Base-by-base conservation (phyloP, 768 basidiomycete species). In the Hericium rajendrae region DNA sequence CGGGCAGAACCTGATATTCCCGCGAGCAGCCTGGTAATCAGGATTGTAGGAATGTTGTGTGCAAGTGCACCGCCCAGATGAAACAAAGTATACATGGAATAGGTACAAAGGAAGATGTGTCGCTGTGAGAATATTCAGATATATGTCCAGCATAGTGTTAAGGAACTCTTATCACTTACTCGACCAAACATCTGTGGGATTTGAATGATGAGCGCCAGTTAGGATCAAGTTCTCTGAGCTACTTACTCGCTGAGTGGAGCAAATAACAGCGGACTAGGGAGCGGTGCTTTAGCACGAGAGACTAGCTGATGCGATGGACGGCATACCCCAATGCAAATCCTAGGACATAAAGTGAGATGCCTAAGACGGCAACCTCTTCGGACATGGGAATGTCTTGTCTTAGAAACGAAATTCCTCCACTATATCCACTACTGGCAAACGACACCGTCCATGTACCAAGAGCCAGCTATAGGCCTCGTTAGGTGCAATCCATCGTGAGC, bases 301-400 rank as follows among this genome's bases (percentile, higher is more conserved):
- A 38, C 28, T 6, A 6, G 3, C 26, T 20, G 28, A 8, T n/a
- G 6, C 5, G n/a, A 56, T 12, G n/a, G 28, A 46, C 9, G 24
- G 38, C n/a, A 16, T 16, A 26, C 16, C 82, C 82, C 22, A 83
- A 61, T 4, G 78, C 82, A 63, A 86, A 83, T 1, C 83, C 83
- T 32, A 86, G 67, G 38, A 86, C 81, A 64, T 83, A 85, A 15
- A 84, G 68, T 4, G 83, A 81, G 20, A 85, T 73, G 15, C 83
- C 83, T 6, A 83, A 71, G 46, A 81, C 79, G 3, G 81, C 78
- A 56, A 82, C 69, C 56, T 77, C 74, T 56, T 76, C 72, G 4
- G 78, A 78, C 53, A 81, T 73, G 48, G 74, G 69, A 38, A 84
- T 70, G 43, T 80, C 78, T 38, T 62, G 65, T 59, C 73, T 71